phyloP scores from a whole-genome alignment of 176 grass and related monocot species.

The Musa schizocarpa region DNA sequence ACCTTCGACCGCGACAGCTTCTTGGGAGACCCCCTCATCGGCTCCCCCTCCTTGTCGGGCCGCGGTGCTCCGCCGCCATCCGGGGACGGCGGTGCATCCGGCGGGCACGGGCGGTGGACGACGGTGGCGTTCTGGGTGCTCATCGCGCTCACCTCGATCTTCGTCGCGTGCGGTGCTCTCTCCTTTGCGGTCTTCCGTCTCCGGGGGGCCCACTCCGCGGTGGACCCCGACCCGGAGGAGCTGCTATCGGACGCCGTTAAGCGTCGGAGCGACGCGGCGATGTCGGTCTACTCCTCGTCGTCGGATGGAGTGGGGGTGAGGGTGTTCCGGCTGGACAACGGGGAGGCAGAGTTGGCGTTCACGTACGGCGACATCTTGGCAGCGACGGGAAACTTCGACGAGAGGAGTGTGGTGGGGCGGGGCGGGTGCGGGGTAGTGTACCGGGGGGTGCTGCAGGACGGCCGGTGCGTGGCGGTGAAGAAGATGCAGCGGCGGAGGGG shows the following conservation, averaged over 20 bases:
- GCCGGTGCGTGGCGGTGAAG: constrained; percentile 70
- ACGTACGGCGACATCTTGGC: constrained; percentile 71
- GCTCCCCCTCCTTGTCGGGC: neutral
- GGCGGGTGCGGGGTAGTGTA: constrained; percentile 88
- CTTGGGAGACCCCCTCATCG: constrained; percentile 56
- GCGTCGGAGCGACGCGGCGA: constrained; percentile 13
- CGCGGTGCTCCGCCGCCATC: neutral
- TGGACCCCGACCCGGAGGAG: neutral
- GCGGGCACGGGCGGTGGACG: neutral
- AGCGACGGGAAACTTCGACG: constrained; percentile 64
- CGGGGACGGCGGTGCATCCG: neutral
- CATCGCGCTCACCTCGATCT: constrained; percentile 32
- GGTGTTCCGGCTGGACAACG: constrained; percentile 51
- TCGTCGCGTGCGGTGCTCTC: constrained; percentile 28
- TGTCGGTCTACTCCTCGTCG: neutral
- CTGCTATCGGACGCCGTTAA: constrained; percentile 29
- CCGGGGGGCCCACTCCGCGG: constrained; percentile 26
- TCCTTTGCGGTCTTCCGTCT: constrained; percentile 24
- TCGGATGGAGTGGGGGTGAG: constrained; percentile 27
- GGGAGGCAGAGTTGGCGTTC: constrained; percentile 22
- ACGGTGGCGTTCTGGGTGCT: constrained; percentile 32
- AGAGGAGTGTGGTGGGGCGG: constrained; percentile 53
- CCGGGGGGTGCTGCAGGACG: constrained; percentile 62
- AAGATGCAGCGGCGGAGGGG: constrained; percentile 42
- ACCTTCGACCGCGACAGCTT: constrained; percentile 67